phyloP scores from a whole-genome alignment of 1,284 basidiomycete species.

The Butyriboletus appendiculatus region DNA sequence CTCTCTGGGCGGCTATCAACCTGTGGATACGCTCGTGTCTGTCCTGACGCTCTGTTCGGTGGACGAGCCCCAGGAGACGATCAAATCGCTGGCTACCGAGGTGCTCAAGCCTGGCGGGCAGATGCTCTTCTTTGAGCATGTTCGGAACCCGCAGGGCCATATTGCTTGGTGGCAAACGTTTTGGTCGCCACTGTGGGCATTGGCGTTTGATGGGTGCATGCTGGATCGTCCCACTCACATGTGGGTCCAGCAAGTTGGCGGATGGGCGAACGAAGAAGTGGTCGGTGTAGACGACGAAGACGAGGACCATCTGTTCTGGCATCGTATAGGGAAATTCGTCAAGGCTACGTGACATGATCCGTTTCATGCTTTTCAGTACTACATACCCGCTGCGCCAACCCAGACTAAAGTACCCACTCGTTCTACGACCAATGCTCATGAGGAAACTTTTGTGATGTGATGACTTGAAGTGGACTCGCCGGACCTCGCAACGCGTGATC shows the following conservation, averaged over 20 bases:
- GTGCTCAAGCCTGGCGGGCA: constrained; percentile 58
- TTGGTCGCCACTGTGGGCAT: constrained; percentile 66
- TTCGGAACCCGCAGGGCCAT: constrained; percentile 48
- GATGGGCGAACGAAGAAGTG: constrained; percentile 45
- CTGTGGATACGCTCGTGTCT: constrained; percentile 58
- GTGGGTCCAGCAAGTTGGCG: constrained; percentile 46
- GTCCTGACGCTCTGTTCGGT: constrained; percentile 63
- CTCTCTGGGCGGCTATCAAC: constrained; percentile 39
- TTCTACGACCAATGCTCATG: not conserved
- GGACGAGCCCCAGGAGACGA: constrained; percentile 47
- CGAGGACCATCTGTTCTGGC: constrained; percentile 57
- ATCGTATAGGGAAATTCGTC: constrained; percentile 54
- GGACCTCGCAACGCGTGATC: too few species aligned
- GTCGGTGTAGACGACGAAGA: constrained; percentile 49
- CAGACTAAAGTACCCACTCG: not conserved
- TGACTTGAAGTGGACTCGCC: too few species aligned
- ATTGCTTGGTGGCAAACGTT: constrained; percentile 67
- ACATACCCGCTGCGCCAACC: not conserved
- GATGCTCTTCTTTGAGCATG: constrained; percentile 67
- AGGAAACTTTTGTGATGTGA: not conserved
- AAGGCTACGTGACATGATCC: constrained; percentile 34
- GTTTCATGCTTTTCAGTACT: not conserved
- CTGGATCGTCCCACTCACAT: constrained; percentile 58
- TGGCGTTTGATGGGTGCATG: constrained; percentile 58
- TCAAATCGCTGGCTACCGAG: constrained; percentile 45